These are phyloP conservation scores for Saturnispora zaruensis DNA, from an alignment of 805 yeast genomes.

Conservation along the genomic window DNA sequence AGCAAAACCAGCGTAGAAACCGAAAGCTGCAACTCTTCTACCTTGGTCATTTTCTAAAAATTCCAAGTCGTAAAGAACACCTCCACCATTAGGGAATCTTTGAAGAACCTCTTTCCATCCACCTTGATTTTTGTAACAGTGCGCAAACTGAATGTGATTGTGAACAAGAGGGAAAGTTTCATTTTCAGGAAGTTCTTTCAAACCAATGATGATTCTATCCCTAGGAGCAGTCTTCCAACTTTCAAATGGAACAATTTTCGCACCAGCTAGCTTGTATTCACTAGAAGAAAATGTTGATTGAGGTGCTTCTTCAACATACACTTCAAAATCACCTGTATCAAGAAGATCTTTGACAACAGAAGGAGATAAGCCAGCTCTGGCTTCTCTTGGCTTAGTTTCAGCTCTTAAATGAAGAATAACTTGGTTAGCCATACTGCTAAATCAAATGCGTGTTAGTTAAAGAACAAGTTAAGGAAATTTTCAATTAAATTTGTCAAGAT, in stretches of 20 bases:
- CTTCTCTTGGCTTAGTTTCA: constrained; percentile 94
- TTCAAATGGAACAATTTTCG: constrained; percentile 82
- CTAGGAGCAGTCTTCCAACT: constrained; percentile 90
- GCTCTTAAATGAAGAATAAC: constrained; percentile 87
- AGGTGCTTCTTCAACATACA: constrained; percentile 79
- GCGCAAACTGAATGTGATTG: constrained; percentile 97
- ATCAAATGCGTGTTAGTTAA: not conserved
- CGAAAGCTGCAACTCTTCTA: constrained; percentile 98
- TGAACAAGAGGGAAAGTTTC: constrained; percentile 87
- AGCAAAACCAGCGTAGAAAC: constrained; percentile 99
- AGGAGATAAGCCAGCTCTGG: constrained; percentile 95
- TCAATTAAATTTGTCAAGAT: not conserved
- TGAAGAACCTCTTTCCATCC: constrained; percentile 92
- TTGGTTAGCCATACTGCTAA: constrained; percentile 19
- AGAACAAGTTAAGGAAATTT: not conserved
- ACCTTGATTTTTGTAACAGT: constrained; percentile 93
- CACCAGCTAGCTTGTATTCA: constrained; percentile 78
- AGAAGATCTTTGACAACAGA: constrained; percentile 73
- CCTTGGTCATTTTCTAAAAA: constrained; percentile 90
- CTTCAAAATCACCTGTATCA: constrained; percentile 73
- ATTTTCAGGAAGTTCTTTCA: constrained; percentile 89
- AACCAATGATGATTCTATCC: constrained; percentile 83
- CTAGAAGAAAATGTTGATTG: constrained; percentile 71
- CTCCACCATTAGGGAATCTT: constrained; percentile 88
- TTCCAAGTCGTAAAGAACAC: constrained; percentile 87